These are phyloP conservation scores for Priceomyces fermenticarens DNA, from an alignment of 805 yeast species.

Conservation along the genomic window DNA sequence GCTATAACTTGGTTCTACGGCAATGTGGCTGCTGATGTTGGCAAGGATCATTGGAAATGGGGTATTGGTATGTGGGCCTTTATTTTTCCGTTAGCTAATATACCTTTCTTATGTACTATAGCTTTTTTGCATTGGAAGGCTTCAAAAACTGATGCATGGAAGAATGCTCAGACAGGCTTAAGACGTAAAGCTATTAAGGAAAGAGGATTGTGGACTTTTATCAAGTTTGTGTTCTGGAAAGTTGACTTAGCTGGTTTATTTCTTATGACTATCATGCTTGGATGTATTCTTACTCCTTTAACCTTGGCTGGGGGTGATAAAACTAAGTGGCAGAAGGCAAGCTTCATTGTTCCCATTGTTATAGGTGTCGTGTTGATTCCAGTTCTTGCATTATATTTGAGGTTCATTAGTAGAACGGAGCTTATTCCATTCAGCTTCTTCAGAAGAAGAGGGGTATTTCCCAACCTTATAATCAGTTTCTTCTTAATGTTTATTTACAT, in stretches of 20 bases:
- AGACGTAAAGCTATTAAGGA: conserved; percentile 7
- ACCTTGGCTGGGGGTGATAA: conserved; percentile 24
- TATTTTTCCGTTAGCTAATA: conserved; percentile 16
- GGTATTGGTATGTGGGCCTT: conserved; percentile 22
- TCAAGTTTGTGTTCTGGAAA: conserved; percentile 20
- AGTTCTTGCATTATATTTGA: conserved; percentile 12
- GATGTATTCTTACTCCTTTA: conserved; percentile 35
- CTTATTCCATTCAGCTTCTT: conserved; percentile 12
- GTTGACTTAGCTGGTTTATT: conserved; percentile 35
- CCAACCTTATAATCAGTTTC: conserved; percentile 12
- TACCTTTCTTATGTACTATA: conserved; percentile 14
- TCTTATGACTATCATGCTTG: conserved; percentile 29
- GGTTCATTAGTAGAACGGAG: conserved; percentile 12
- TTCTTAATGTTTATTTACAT: conserved; percentile 11
- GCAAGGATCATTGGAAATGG: conserved; percentile 13
- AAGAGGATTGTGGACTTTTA: conserved; percentile 7
- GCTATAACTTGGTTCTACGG: conserved; percentile 20
- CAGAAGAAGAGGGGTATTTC: conserved; percentile 17
- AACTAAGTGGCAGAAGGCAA: conserved; percentile 12
- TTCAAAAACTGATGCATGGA: conserved; percentile 15
- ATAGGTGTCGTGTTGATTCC: conserved; percentile 15
- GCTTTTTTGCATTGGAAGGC: conserved; percentile 16
- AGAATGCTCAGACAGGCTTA: conserved; percentile 5
- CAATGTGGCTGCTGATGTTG: conserved; percentile 12
- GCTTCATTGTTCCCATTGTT: conserved; percentile 14